phyloP scores from a whole-genome alignment of 2,329 filamentous ascomycete species.

The Pleomassaria siparia region DNA sequence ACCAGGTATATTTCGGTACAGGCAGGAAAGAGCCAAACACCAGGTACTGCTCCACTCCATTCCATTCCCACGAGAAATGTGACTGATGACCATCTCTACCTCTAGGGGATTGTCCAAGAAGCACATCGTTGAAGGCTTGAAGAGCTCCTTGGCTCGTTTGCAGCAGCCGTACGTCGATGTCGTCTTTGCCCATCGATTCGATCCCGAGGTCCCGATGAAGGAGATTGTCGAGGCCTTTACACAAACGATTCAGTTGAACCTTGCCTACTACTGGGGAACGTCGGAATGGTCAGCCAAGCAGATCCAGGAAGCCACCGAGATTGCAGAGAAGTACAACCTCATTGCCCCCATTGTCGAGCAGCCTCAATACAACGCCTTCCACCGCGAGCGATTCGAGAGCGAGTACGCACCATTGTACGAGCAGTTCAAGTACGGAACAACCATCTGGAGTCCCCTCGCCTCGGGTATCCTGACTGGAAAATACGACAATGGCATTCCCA shows the following conservation, averaged over 20 bases:
- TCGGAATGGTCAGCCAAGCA: slow-evolving; percentile 62
- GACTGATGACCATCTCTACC: slow-evolving; percentile 34
- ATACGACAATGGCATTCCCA: slow-evolving; percentile 65
- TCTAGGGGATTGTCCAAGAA: slow-evolving; percentile 49
- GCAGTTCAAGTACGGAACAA: slow-evolving; percentile 60
- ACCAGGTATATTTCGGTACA: slow-evolving; percentile 56
- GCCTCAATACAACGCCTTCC: slow-evolving; percentile 64
- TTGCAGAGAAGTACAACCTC: slow-evolving; percentile 63
- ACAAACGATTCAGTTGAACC: slow-evolving; percentile 55
- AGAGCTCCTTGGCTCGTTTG: slow-evolving; percentile 60
- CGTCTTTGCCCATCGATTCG: slow-evolving; percentile 63
- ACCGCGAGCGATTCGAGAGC: slow-evolving; percentile 62
- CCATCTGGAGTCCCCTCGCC: slow-evolving; percentile 58
- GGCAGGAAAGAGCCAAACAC: slow-evolving; percentile 61
- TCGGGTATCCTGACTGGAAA: slow-evolving; percentile 63
- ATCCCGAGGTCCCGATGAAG: slow-evolving; percentile 61
- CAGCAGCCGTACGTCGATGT: slow-evolving; percentile 68
- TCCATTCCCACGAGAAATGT: slow-evolving; percentile 15
- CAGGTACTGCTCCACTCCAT: slow-evolving; percentile 34
- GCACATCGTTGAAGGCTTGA: slow-evolving; percentile 60
- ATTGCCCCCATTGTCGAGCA: slow-evolving; percentile 59
- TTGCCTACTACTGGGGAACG: slow-evolving; percentile 60
- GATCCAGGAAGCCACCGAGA: slow-evolving; percentile 61
- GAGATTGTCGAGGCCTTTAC: slow-evolving; percentile 62
- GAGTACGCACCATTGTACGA: slow-evolving; percentile 61